Evolutionary conservation across 2,329 filamentous ascomycete genomes (phyloP).

Genomic region (Aurifilum marmelostoma): DNA sequence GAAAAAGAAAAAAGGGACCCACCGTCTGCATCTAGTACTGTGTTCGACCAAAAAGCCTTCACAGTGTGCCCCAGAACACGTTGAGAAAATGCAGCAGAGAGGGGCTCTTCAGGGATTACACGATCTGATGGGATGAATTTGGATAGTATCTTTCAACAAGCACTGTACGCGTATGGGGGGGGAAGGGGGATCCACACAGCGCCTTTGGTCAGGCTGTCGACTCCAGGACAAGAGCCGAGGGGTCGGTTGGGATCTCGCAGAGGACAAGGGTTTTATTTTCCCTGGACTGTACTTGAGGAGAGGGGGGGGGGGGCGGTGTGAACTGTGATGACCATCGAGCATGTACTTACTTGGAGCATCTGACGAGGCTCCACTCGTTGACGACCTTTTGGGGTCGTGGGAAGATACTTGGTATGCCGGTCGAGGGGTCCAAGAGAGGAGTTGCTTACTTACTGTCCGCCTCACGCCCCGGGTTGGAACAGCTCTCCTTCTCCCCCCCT

Average conservation of each 20-base stretch:
- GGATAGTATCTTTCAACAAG: not conserved
- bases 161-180: constrained; percentile 23
- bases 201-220: constrained; percentile 23
- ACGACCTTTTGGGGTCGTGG: not conserved
- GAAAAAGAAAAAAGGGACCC: not conserved
- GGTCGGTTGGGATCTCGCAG: constrained; percentile 6
- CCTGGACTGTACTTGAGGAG: not conserved
- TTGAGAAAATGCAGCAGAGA: constrained; percentile 17
- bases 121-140: constrained; percentile 11
- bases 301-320: constrained; percentile 6
- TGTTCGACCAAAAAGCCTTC: constrained; percentile 2
- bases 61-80: constrained; percentile 25
- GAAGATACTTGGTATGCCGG: constrained; percentile 17
- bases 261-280: too few relatives aligned
- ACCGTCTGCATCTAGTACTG: constrained; percentile 16
- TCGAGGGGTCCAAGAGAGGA: constrained; percentile 10
- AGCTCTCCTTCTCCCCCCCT: too few relatives aligned
- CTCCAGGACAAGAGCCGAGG: constrained; percentile 2
- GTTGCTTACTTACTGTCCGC: not conserved
- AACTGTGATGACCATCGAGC: constrained; percentile 1
- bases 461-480: too few relatives aligned
- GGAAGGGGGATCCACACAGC: constrained; percentile 11
- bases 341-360: not conserved
- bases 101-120: constrained; percentile 5
- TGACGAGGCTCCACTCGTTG: constrained; percentile 23